Evolutionary conservation across 129 eudicot genomes (phyloP).

Genomic region (Escallonia rubra): DNA sequence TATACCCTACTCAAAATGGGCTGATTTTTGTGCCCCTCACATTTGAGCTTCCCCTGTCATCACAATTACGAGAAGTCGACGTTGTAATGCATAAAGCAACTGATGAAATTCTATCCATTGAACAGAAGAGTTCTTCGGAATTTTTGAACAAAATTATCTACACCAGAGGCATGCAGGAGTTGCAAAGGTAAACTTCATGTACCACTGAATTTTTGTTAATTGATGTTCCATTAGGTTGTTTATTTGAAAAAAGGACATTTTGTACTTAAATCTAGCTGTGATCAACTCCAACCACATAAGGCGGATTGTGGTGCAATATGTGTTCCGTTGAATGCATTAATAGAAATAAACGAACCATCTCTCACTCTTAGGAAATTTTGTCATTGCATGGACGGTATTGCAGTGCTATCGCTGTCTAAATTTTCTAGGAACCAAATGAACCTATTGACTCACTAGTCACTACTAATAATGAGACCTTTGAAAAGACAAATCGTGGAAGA

Average conservation of each 20-base stretch:
- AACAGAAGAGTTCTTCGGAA: conserved; percentile 43
- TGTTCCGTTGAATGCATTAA: no score
- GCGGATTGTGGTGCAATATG: no score
- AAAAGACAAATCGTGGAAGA: no score
- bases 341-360: no score
- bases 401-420: background rate
- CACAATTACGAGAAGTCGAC: conserved; percentile 69
- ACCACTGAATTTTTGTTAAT: background rate
- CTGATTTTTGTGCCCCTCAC: conserved; percentile 84
- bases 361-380: no score
- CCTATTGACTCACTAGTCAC: background rate
- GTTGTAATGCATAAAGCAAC: conserved; percentile 88
- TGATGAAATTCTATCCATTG: conserved; percentile 79
- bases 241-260: background rate
- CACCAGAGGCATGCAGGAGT: conserved; percentile 61
- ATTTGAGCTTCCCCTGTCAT: conserved; percentile 59
- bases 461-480: no score
- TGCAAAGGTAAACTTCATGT: conserved; percentile 56
- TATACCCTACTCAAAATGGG: conserved; percentile 56
- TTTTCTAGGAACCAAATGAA: background rate
- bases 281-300: no score
- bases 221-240: background rate
- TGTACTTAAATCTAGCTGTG: background rate
- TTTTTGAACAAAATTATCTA: conserved; percentile 47
- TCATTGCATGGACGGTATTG: no score